A percentile compares a stretch with the other conserved stretches of the same genome.
These are phyloP conservation scores for Tuber aestivum DNA, from an alignment of 495 filamentous ascomycete genomes.

Conservation along the genomic window DNA sequence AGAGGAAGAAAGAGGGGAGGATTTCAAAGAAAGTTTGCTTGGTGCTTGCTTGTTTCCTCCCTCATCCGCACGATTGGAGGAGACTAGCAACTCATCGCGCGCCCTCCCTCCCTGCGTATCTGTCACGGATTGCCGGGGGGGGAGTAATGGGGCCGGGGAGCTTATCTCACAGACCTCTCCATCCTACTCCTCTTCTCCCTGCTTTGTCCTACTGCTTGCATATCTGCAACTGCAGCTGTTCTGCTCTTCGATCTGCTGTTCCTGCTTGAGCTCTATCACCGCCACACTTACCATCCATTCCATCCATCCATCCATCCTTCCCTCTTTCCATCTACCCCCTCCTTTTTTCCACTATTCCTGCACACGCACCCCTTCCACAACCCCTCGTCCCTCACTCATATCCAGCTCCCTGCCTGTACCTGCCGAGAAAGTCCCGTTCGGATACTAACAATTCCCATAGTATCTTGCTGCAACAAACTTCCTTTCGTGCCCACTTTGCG, in stretches of 20 bases:
- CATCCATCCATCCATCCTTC: slow-evolving; percentile 21
- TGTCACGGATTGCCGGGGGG: neutral
- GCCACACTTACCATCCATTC: slow-evolving; percentile 2
- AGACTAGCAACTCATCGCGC: neutral
- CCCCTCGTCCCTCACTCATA: slow-evolving; percentile 15
- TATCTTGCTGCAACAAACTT: slow-evolving; percentile 15
- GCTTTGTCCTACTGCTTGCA: neutral
- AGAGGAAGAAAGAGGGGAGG: slow-evolving; percentile 15
- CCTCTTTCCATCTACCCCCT: slow-evolving; percentile 25
- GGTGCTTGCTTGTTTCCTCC: neutral
- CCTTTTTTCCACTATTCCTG: slow-evolving; percentile 8
- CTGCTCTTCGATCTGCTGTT: neutral
- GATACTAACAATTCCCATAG: slow-evolving; percentile 31
- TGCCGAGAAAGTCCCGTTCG: slow-evolving; percentile 23
- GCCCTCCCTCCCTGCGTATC: neutral
- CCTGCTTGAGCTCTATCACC: neutral
- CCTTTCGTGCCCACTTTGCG: slow-evolving; percentile 20
- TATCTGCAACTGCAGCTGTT: neutral
- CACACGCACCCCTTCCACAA: slow-evolving; percentile 12
- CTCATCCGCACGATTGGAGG: neutral
- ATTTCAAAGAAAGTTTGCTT: slow-evolving; percentile 15
- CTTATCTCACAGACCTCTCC: slow-evolving; percentile 32
- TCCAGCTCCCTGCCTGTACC: slow-evolving; percentile 21
- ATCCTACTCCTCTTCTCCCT: neutral
- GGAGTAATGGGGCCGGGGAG: slow-evolving; percentile 9